Base-by-base conservation (phyloP, 257 asterid genomes). In the Nicotiana benthamiana region DNA sequence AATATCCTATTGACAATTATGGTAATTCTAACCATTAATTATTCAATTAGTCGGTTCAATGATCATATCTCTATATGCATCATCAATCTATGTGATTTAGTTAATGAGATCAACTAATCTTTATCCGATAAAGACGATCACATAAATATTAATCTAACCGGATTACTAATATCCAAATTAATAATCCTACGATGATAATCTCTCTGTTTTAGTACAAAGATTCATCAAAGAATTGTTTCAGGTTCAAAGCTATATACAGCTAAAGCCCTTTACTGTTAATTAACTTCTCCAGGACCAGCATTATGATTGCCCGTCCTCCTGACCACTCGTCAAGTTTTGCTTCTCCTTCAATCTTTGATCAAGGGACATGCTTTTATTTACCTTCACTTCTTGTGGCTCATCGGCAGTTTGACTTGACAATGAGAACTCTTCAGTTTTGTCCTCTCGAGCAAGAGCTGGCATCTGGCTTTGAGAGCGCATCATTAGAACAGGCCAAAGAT, bases 301-400 rank as follows among this genome's bases (percentile, higher is more conserved):
- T 54, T 13, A 18, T 54, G 56, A 40, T 70, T 24, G 27, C 85
- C 82, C n/a, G 57, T 51, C 68, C 88, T 82, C 85, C 92, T 53
- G 89, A 85, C 96, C 98, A 92, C 82, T 91, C 92, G 82, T 92
- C 91, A 75, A 92, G 83, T 86, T 89, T 88, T 12, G 91, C 93
- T 81, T 95, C 96, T 87, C 79, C 86, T 77, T 89, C 93, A 51
- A 97, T 95, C 86, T 90, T n/a, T 87, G 85, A 18, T 87, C 88
- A 59, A 84, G 75, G 46, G 95, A 82, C 80, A 66, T 9, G 80
- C 90, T 87, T 82, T 86, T 81, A 64, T 86, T 80, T 17, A 70
- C 86, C 75, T 75, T 83, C 60, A 91, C 86, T 68, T 91, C 91
- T 83, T 84, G 89, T 78, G 82, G 85, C 80, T 82, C 93, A 43